Conservation (phyloP, 1,284 basidiomycete species). For the Cryptococcus amylolentus region DNA sequence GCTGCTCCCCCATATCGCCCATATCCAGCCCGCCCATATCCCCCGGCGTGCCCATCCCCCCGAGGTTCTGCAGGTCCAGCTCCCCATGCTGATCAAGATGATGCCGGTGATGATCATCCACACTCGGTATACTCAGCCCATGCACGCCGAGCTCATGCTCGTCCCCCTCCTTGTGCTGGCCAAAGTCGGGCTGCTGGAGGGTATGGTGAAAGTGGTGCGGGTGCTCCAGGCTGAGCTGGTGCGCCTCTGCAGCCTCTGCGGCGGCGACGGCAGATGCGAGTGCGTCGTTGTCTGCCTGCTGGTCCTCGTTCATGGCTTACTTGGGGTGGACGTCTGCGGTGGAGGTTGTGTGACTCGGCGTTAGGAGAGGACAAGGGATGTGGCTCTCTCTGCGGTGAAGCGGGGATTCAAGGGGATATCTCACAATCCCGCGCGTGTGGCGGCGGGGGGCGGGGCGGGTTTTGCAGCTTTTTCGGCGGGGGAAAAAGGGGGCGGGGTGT, state of each 20-base stretch:
- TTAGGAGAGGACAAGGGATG: neutral
- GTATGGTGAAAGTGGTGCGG: conserved; percentile 34
- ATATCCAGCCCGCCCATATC: conserved; percentile 17
- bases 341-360: conserved; percentile 1
- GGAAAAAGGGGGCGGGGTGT: neutral
- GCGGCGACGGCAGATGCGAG: conserved; percentile 39
- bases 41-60: conserved; percentile 12
- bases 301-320: conserved; percentile 29
- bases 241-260: conserved; percentile 38
- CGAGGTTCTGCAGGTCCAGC: conserved; percentile 22
- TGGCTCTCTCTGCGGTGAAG: neutral
- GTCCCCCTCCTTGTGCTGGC: conserved; percentile 23
- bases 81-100: conserved; percentile 17
- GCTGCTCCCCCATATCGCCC: conserved; percentile 18
- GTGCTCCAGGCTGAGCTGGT: conserved; percentile 26
- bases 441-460: neutral
- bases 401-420: neutral
- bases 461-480: neutral
- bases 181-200: conserved; percentile 42
- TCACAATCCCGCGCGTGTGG: neutral
- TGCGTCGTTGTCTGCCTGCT: conserved; percentile 38
- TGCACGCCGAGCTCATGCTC: conserved; percentile 10
- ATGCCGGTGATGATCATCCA: conserved; percentile 9
- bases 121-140: conserved; percentile 26
- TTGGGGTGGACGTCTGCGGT: neutral